phyloP scores from a whole-genome alignment of 179 eudicot species.

The Patellifolia procumbens region DNA sequence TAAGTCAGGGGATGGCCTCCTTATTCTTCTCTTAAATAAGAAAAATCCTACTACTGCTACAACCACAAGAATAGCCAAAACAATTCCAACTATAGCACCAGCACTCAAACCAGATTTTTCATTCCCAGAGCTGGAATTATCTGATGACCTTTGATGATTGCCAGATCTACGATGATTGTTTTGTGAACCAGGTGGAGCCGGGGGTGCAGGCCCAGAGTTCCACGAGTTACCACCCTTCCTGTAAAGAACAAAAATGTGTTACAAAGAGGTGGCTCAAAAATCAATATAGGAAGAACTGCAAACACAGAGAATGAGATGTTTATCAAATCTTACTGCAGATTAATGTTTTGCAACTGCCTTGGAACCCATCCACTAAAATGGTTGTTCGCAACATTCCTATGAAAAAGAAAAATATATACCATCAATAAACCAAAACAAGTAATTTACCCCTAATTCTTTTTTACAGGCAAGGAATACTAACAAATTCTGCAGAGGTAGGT shows the following conservation, averaged over 20 bases:
- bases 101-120: slow-evolving; percentile 71
- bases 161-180: slow-evolving; percentile 48
- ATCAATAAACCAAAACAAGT: neutral
- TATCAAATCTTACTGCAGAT: slow-evolving; percentile 64
- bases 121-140: slow-evolving; percentile 33
- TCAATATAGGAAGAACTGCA: neutral
- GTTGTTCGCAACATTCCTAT: slow-evolving; percentile 84
- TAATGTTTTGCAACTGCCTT: slow-evolving; percentile 60
- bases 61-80: slow-evolving; percentile 66
- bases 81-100: slow-evolving; percentile 84
- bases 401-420: slow-evolving; percentile 8
- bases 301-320: neutral
- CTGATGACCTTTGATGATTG: slow-evolving; percentile 40
- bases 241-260: slow-evolving; percentile 23
- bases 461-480: slow-evolving; percentile 37
- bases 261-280: slow-evolving; percentile 12
- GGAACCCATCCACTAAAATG: slow-evolving; percentile 94
- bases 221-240: slow-evolving; percentile 82
- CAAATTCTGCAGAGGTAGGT: slow-evolving; percentile 64
- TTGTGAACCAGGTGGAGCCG: slow-evolving; percentile 93
- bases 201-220: slow-evolving; percentile 88
- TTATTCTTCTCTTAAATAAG: slow-evolving; percentile 69
- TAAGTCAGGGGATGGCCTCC: slow-evolving; percentile 56
- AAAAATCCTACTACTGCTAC: slow-evolving; percentile 69
- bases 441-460: neutral